A percentile compares a stretch with the other conserved stretches of the same genome.
Conservation (phyloP, 495 filamentous ascomycete genomes). For the Hypoxylon fragiforme region DNA sequence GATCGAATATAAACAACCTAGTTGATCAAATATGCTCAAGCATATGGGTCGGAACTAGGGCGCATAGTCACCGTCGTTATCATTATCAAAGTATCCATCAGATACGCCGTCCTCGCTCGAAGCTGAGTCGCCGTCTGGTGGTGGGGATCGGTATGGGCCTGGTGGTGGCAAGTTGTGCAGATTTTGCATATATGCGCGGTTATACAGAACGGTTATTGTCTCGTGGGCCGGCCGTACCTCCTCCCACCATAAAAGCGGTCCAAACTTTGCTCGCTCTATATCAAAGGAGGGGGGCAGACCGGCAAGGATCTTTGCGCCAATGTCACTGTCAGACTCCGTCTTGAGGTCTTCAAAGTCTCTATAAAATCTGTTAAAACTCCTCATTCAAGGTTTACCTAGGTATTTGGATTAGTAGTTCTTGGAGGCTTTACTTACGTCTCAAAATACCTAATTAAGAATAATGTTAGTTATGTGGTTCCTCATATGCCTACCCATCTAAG, state of each 20-base stretch:
- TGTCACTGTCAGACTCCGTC: not conserved
- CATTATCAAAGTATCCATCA: not conserved
- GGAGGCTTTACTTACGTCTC: not conserved
- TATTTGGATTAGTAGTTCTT: too few relatives aligned
- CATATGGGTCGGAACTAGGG: too few relatives aligned
- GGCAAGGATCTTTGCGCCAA: not conserved
- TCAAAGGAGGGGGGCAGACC: not conserved
- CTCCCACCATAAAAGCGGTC: not conserved
- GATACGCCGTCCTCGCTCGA: not conserved
- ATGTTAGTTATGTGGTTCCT: not conserved
- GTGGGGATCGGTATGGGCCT: not conserved
- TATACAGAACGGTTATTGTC: not conserved
- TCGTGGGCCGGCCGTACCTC: not conserved
- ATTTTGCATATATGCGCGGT: not conserved
- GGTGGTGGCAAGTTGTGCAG: not conserved
- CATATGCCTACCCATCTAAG: not conserved
- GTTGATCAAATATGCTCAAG: too few relatives aligned
- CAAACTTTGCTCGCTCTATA: not conserved
- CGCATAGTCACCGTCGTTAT: not conserved
- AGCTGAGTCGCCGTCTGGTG: not conserved
- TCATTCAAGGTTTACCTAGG: too few relatives aligned
- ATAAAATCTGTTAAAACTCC: not conserved
- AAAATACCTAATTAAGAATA: not conserved
- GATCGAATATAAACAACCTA: too few relatives aligned
- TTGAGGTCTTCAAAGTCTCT: not conserved